Evolutionary conservation across 2,329 filamentous ascomycete species (phyloP), one percentile per base, ranked within the genome.

Genomic region (Pseudocercospora pini-densiflorae): DNA sequence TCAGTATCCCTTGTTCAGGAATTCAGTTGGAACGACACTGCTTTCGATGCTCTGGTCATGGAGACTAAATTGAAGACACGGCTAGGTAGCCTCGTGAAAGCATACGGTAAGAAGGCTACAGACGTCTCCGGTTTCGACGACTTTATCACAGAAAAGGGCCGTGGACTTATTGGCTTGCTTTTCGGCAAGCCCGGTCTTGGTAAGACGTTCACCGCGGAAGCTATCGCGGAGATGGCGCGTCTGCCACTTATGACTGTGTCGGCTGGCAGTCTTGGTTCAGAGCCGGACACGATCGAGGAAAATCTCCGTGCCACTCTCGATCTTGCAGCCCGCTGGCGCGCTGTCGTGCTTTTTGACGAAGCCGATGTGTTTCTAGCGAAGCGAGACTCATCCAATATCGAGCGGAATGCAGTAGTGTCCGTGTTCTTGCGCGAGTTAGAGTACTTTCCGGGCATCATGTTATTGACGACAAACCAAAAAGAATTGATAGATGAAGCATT

Each of bases 361-460:
- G 79, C 77, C 7, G 78, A 81, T 63, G 74, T 79, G 9, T 81
- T 80, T 33, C 68, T 76, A 1, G 73, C 87, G 73, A 76, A 81
- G 59, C 87, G 92, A 1, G 92, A 95, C 72, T 89, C 94, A 59
- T 89, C 92, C 74, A 91, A 94, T 72, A 89, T 94, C 62, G n/a
- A n/a, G n/a, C n/a, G n/a, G n/a, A 95, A 96, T 73, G 90, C 90
- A 0, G 86, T 94, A 0, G 92, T 96, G 59, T 91, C 89, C 76
- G 92, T 96, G 70, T 96, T 96, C 82, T 81, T 96, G 2, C 88
- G 92, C 0, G 85, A 93, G 63, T 83, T 96, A 0, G 93, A 97
- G 77, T 96, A 96, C 77, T 96, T 97, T 0, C 95, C 92, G 74
- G 93, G 92, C 0, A 95, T 95, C 79, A 87, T 89, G 79, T 31